Evolutionary conservation across 108 stramenopile species (phyloP).

Genomic region (Licmophora abbreviata): DNA sequence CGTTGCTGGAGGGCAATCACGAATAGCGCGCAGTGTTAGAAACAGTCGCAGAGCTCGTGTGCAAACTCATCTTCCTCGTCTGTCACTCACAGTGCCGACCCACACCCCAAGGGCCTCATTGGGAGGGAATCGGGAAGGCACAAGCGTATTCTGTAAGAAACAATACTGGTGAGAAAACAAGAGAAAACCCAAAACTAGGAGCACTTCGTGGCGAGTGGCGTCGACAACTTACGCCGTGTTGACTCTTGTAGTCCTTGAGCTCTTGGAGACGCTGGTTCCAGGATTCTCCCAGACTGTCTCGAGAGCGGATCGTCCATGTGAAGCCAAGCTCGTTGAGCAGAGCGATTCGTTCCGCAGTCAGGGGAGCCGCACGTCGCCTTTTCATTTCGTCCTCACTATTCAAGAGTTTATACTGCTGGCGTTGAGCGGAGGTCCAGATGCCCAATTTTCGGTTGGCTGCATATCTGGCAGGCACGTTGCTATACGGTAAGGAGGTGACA

Average conservation of each 20-base stretch:
- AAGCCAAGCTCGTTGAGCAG: conserved; percentile 52
- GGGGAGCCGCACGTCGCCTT: conserved; percentile 20
- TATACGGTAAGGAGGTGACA: too few species aligned
- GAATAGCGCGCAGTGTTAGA: too few species aligned
- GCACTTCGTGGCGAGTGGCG: too few species aligned
- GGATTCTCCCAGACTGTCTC: conserved; percentile 32
- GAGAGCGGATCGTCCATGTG: conserved; percentile 54
- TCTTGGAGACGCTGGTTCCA: conserved; percentile 43
- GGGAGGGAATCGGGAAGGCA: conserved; percentile 21
- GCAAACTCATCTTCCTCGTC: too few species aligned
- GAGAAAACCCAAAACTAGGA: too few species aligned
- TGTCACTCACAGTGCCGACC: too few species aligned
- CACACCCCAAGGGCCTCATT: conserved; percentile 32
- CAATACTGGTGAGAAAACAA: background rate
- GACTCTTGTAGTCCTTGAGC: conserved; percentile 23
- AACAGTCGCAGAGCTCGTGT: too few species aligned
- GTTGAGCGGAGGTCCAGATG: conserved; percentile 65
- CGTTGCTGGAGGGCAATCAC: too few species aligned
- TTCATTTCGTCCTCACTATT: conserved; percentile 8
- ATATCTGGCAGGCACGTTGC: conserved; percentile 72
- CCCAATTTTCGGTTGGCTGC: conserved; percentile 56
- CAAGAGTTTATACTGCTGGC: conserved; percentile 48
- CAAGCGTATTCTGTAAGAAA: conserved; percentile 25
- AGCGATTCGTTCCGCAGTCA: conserved; percentile 53
- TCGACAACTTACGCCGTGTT: too few species aligned